Percentiles rank a stretch among this genome's conserved stretches.
phyloP scores from a whole-genome alignment of 768 basidiomycete genomes.

The Hypsizygus marmoreus region DNA sequence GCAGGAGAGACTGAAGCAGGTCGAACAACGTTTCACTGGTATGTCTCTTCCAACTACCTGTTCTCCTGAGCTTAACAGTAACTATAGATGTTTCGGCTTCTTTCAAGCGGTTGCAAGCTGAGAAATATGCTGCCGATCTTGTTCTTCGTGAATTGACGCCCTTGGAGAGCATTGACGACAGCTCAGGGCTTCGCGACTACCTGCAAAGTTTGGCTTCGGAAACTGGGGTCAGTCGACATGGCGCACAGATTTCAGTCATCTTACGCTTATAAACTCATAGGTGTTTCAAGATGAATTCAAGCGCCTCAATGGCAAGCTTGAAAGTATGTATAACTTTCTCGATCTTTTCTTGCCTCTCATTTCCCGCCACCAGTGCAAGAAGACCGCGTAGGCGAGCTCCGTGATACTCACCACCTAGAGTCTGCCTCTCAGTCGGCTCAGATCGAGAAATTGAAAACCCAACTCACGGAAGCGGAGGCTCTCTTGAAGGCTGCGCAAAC shows the following conservation, averaged over 20 bases:
- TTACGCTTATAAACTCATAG: constrained; percentile 32
- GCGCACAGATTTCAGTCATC: background rate
- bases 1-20: constrained; percentile 64
- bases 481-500: constrained; percentile 61
- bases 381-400: constrained; percentile 79
- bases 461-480: constrained; percentile 71
- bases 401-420: constrained; percentile 81
- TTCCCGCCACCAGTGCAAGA: constrained; percentile 65
- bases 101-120: constrained; percentile 73
- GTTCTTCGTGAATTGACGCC: constrained; percentile 74
- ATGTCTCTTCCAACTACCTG: constrained; percentile 10
- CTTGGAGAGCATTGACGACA: constrained; percentile 63
- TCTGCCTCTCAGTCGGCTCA: constrained; percentile 76
- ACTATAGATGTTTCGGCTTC: constrained; percentile 74
- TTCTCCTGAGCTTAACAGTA: background rate
- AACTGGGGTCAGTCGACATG: constrained; percentile 54
- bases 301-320: constrained; percentile 69
- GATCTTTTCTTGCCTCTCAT: constrained; percentile 4
- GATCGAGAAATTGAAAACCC: constrained; percentile 67
- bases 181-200: constrained; percentile 71
- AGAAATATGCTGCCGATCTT: constrained; percentile 67
- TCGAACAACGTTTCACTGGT: constrained; percentile 83
- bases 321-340: constrained; percentile 50
- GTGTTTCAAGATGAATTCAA: constrained; percentile 78
- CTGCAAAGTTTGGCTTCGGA: constrained; percentile 67